Conservation (phyloP, 345 rosid genomes). For the Gossypium rotundifolium region DNA sequence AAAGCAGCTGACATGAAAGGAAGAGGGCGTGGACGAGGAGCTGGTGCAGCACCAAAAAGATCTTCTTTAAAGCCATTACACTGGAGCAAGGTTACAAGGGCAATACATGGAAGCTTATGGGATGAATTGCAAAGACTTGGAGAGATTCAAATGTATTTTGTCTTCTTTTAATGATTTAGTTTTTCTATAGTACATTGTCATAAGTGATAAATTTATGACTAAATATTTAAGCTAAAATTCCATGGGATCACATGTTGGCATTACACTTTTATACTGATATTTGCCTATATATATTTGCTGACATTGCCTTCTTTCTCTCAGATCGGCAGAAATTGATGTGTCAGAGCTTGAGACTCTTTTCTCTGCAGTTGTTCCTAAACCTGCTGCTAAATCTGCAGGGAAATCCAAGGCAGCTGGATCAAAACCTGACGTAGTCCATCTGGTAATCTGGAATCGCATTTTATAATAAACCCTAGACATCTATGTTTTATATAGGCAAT, state of each 20-base stretch:
- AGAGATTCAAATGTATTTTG: slow-evolving; percentile 66
- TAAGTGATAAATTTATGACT: slow-evolving; percentile 2
- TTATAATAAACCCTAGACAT: not conserved
- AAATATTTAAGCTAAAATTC: slow-evolving; percentile 7
- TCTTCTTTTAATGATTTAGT: slow-evolving; percentile 21
- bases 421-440: slow-evolving; percentile 72
- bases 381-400: slow-evolving; percentile 59
- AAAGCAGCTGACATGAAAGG: slow-evolving; percentile 27
- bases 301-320: slow-evolving; percentile 21
- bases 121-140: slow-evolving; percentile 90
- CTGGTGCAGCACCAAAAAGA: slow-evolving; percentile 45
- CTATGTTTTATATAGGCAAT: not conserved
- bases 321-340: slow-evolving; percentile 87
- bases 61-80: slow-evolving; percentile 93
- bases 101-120: slow-evolving; percentile 98
- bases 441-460: slow-evolving; percentile 44
- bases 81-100: slow-evolving; percentile 98
- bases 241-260: not conserved
- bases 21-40: slow-evolving; percentile 71
- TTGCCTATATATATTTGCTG: slow-evolving; percentile 6
- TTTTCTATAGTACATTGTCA: slow-evolving; percentile 2
- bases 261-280: slow-evolving; percentile 10
- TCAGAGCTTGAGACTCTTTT: slow-evolving; percentile 90
- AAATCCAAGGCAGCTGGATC: slow-evolving; percentile 66
- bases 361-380: slow-evolving; percentile 69